Base-by-base conservation (phyloP, 2,329 filamentous ascomycete genomes). In the Ophidiomyces ophidiicola region DNA sequence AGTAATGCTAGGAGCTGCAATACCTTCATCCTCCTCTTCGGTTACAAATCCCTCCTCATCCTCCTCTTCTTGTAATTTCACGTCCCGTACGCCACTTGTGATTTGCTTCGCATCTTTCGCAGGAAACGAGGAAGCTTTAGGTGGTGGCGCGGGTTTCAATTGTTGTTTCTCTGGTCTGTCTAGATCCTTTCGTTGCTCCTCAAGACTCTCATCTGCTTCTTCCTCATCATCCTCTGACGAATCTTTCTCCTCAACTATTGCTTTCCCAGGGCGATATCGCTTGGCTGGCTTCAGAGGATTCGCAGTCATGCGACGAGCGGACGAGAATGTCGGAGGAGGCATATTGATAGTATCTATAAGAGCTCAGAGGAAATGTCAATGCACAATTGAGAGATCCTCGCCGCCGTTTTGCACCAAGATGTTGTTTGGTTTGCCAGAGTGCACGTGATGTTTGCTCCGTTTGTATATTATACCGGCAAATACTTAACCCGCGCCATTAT, bases 181-280 rank as follows among this genome's bases (percentile, higher is more conserved):
- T 8, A 17, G 30, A 6, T 39, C 37, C 23, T 21, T 32, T 12
- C 14, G 21, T 26, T 32, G 18, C 12, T 39, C 18, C 7, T 15
- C 21, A 33, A 28, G 24, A 44, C 56, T 54, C 33, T 48, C 55
- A 39, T 78, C 71, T 43, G 82, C 74, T 35, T 63, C 57, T 17
- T 70, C 69, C 1, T 70, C 66, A 30, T 73, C 69, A 24, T 67
- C 68, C 39, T 68, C 66, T 2, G 63, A 63, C 2, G 64, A 68
- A 5, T 63, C 66, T 3, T 55, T 54, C 39, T 67, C 64, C 40
- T 70, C 67, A 10, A 61, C 60, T 25, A 68, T 52, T 36, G 79
- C 68, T 60, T 94, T 96, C 48, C 90, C 88, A 11, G 88, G 80
- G 43, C 86, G 78, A 53, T 94, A 82, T 42, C 90, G 82, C 49